Evolutionary conservation across 192 early-diverging fungal genomes (phyloP).

Genomic region (Chytriomyces sp.): DNA sequence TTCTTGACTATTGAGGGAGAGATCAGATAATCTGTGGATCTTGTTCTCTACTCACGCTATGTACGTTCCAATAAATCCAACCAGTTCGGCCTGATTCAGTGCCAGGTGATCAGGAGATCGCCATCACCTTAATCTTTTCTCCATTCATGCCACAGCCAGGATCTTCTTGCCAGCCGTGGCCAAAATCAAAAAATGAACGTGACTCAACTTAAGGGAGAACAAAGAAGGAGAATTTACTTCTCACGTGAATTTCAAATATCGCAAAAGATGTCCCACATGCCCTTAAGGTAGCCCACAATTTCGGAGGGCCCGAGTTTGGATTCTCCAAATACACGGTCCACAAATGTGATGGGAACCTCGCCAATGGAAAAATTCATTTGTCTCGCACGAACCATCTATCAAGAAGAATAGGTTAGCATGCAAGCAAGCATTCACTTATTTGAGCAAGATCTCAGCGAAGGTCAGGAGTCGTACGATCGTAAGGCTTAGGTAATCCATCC

Average conservation of each 20-base stretch:
- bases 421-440: not conserved
- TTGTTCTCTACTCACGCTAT: too few species aligned
- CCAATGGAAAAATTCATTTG: conserved; percentile 86
- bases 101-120: too few species aligned
- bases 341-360: conserved; percentile 96
- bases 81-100: too few species aligned
- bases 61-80: too few species aligned
- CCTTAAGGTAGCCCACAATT: conserved; percentile 91
- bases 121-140: too few species aligned
- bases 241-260: conserved; percentile 31
- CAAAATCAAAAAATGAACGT: not conserved
- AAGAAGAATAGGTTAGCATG: not conserved
- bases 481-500: too few species aligned
- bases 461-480: too few species aligned
- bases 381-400: conserved; percentile 86
- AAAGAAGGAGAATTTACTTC: not conserved
- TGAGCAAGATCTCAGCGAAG: not conserved
- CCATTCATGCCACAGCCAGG: not conserved
- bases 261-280: conserved; percentile 80
- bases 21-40: too few species aligned
- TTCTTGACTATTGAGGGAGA: too few species aligned
- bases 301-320: conserved; percentile 93
- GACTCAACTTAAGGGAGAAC: not conserved
- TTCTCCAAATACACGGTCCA: conserved; percentile 97
- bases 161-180: not conserved